Evolutionary conservation across 352 stramenopile genomes (phyloP), one percentile per base, ranked within the genome.

Genomic region (Globisporangium viniferum): DNA sequence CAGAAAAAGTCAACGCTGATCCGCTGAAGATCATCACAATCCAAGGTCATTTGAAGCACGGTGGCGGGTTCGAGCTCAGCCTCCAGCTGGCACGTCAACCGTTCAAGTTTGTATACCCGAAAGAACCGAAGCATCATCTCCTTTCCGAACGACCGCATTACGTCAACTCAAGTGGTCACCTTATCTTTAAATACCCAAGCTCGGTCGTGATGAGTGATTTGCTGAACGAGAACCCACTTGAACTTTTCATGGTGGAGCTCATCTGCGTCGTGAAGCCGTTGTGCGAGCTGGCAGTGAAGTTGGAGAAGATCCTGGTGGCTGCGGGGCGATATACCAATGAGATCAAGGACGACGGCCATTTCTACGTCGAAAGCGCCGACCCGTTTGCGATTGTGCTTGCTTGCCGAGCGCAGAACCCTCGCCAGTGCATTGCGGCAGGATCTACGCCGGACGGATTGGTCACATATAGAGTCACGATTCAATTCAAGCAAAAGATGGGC

Each of bases 401-500:
- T 18, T 93, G 84, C 54, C 80, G 72, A 64, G 84, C 83, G n/a
- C 76, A 78, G 53, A 94, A 94, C 62, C 83, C 83, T 46, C 83
- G 86, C 18, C 79, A 84, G 61, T 86, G 79, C 35, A 88, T 94
- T 64, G 84, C 84, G 15, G 76, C 83, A 44, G 85, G 83, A 0
- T 90, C 84, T n/a, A 90, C 80, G 15, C 77, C 80, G 24, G 84
- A 95, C 64, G 86, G 84, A 18, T 80, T 87, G 66, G 81, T 90
- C 31, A 92, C 80, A 15, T 95, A 95, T 64, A 84, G 87, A 57
- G 84, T 90, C 48, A 90, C 74, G 54, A 89, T 95, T 61, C 85
- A 95, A 70, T 93, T 92, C 68, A 93, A 93, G 70, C 87, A 93
- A 69, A 95, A 93, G 75, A 93, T 93, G 82, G 84, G 84, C 0